A percentile compares a stretch with the other conserved stretches of the same genome.
These are phyloP conservation scores for Myxozyma melibiosi DNA, from an alignment of 805 yeast species.

Conservation along the genomic window DNA sequence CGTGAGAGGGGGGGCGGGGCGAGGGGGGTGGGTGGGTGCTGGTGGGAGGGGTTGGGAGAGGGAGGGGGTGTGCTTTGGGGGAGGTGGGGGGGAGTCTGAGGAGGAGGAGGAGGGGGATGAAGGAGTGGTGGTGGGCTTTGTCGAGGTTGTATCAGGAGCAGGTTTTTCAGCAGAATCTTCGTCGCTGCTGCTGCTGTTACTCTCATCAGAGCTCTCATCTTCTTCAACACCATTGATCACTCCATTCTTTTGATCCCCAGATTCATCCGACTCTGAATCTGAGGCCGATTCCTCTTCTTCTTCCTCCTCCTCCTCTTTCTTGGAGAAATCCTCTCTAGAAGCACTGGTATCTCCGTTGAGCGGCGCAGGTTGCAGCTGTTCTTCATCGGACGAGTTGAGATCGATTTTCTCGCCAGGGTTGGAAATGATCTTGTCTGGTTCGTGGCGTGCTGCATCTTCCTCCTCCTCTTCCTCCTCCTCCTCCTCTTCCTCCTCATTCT, in stretches of 20 bases:
- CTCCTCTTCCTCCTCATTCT: not conserved
- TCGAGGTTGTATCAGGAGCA: not conserved
- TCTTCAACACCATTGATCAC: not conserved
- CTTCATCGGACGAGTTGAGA: not conserved
- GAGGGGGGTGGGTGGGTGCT: not conserved
- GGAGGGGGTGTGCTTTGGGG: not conserved
- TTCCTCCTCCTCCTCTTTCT: not conserved
- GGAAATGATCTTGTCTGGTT: not conserved
- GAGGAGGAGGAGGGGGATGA: not conserved
- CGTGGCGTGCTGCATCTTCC: not conserved
- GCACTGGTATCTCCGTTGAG: not conserved
- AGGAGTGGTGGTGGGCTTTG: not conserved
- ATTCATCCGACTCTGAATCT: not conserved
- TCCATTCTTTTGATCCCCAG: not conserved
- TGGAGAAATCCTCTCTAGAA: too few species aligned
- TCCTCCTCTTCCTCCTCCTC: not conserved
- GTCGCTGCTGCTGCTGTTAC: too few species aligned
- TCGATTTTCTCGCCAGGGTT: conserved; percentile 7
- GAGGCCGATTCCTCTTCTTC: not conserved
- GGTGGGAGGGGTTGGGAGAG: too few species aligned
- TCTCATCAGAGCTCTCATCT: too few species aligned
- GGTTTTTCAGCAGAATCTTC: not conserved
- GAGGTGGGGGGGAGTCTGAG: not conserved
- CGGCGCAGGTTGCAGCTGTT: not conserved
- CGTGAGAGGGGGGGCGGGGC: not conserved